Evolutionary conservation across 768 basidiomycete species (phyloP).

Genomic region (Lactarius tabidus): DNA sequence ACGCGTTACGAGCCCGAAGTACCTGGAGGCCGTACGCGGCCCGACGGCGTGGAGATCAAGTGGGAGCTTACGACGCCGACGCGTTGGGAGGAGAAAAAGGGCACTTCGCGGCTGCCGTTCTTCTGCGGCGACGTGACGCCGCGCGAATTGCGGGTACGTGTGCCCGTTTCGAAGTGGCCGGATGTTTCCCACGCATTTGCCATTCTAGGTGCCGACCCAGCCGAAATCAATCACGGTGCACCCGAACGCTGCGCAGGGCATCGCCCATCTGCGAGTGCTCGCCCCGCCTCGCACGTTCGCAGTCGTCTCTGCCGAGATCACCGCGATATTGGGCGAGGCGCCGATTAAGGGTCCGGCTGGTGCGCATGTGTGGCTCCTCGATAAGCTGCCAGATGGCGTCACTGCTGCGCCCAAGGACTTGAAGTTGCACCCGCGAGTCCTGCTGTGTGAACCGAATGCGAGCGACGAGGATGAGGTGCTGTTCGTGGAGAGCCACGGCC

Average conservation of each 20-base stretch:
- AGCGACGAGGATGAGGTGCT: slow-evolving; percentile 34
- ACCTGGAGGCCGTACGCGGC: slow-evolving; percentile 51
- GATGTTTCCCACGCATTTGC: background rate
- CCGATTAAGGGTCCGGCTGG: slow-evolving; percentile 29
- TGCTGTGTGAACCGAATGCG: slow-evolving; percentile 35
- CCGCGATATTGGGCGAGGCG: slow-evolving; percentile 44
- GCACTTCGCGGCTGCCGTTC: slow-evolving; percentile 48
- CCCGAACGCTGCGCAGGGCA: slow-evolving; percentile 45
- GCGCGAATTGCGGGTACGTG: slow-evolving; percentile 47
- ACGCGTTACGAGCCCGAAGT: slow-evolving; percentile 44
- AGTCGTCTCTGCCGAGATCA: slow-evolving; percentile 38
- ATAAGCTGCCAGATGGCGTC: slow-evolving; percentile 9
- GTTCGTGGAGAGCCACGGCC: slow-evolving; percentile 32
- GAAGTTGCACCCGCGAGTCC: slow-evolving; percentile 31
- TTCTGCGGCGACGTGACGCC: slow-evolving; percentile 74
- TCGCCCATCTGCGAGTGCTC: slow-evolving; percentile 49
- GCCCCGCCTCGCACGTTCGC: slow-evolving; percentile 33
- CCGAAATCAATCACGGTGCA: slow-evolving; percentile 48
- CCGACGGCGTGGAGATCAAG: slow-evolving; percentile 51
- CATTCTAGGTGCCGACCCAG: slow-evolving; percentile 47
- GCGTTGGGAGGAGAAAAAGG: slow-evolving; percentile 25
- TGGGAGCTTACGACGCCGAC: slow-evolving; percentile 53
- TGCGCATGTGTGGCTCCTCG: slow-evolving; percentile 20
- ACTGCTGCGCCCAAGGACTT: background rate
- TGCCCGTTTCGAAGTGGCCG: background rate